phyloP scores from a whole-genome alignment of 2,329 filamentous ascomycete species.

The Beauveria caledonica region DNA sequence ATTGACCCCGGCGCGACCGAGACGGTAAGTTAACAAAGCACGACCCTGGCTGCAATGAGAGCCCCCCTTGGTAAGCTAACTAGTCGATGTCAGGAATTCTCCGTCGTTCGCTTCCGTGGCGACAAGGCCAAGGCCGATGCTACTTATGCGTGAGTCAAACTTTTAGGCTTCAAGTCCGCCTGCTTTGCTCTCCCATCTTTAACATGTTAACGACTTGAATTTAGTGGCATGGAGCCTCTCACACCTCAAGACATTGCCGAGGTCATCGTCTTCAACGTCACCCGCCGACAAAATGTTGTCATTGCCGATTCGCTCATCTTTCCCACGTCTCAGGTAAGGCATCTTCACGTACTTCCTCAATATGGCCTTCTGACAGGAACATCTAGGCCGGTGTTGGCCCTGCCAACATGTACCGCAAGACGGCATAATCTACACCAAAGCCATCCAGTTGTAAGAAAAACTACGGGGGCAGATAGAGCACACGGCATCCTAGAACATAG shows the following conservation, averaged over 20 bases:
- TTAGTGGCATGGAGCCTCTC: constrained; percentile 67
- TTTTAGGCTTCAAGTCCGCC: constrained; percentile 4
- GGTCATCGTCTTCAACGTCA: constrained; percentile 76
- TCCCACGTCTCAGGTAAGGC: constrained; percentile 73
- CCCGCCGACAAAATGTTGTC: constrained; percentile 81
- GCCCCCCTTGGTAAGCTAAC: not conserved
- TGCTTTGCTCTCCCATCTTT: not conserved
- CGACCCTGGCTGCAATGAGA: too few relatives aligned
- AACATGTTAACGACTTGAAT: not conserved
- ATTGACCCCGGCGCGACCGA: constrained; percentile 90
- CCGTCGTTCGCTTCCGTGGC: constrained; percentile 77
- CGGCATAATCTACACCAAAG: not conserved
- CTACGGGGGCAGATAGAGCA: not conserved
- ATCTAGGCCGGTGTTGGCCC: constrained; percentile 1
- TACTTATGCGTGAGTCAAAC: constrained; percentile 67
- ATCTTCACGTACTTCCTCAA: not conserved
- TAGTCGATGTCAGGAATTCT: constrained; percentile 63
- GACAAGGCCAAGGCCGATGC: constrained; percentile 85
- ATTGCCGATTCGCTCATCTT: constrained; percentile 81
- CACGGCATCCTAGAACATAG: constrained; percentile 5
- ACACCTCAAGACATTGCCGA: constrained; percentile 89
- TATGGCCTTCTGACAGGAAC: not conserved
- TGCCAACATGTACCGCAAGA: constrained; percentile 5
- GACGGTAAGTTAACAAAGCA: constrained; percentile 45
- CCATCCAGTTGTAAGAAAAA: not conserved